Base-by-base conservation (phyloP, 2,329 filamentous ascomycete species). In the Exutisphaerella laricina region DNA sequence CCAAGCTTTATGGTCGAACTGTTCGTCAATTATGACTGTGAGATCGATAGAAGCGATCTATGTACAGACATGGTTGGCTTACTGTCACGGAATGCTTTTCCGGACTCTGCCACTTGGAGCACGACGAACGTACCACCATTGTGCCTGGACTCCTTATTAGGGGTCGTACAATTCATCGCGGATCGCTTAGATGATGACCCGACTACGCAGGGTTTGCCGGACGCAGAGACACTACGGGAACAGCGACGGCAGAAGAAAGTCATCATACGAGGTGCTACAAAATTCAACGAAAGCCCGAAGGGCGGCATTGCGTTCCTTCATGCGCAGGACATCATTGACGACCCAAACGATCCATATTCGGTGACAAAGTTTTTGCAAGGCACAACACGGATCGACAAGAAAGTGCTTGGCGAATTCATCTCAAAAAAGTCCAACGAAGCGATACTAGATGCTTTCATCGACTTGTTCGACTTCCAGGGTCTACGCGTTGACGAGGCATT, bases 11-110 rank as follows among this genome's bases (percentile, higher is more conserved):
- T 97, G 80, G 81, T 85, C 8, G 94, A 98, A 64, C 74, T 98
- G 5, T 98, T 96, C 62, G 81, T 97, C 66, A 98, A 98, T 65
- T 98, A 97, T 61, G 92, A 98, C 65, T 98, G 90, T 59, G 89
- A 97, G 59, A 82, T 88, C 39, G 87, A 98, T 60, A 79, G 89
- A 37, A 83, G 82, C 39, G 92, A 98, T 67, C 70, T 98, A 4
- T 98, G 92, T 59, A 86, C 95, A 69, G 94, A 98, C 60, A 85
- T 97, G 77, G 80, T 98, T 47, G 90, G 92, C 1, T 75, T 98
- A 23, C 71, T 98, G 12, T 90, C 92, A 14, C 79, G 92, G 45
- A 98, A 96, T 63, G 92, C 92, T 2, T 85, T 98, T 52, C 94
- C 92, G 1, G 92, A 98, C 63, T 95, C 92, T 6, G 92, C 90